Percentiles rank a stretch among this genome's conserved stretches.
Conservation (phyloP, 495 filamentous ascomycete species). For the Evansstolkia leycettana region DNA sequence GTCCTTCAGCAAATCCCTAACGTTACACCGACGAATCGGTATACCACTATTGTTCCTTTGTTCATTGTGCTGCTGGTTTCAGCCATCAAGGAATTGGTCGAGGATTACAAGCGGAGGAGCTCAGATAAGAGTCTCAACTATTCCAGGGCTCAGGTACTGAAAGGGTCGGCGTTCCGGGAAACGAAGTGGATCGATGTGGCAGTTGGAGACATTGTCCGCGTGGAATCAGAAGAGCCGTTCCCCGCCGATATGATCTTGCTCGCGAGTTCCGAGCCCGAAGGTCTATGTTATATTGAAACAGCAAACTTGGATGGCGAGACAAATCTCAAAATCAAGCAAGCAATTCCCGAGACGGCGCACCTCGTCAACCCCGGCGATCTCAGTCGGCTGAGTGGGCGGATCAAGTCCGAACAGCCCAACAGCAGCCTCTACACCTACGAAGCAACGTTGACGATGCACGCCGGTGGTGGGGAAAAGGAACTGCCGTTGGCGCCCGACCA, state of each 20-base stretch:
- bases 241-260: conserved; percentile 88
- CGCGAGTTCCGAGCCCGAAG: conserved; percentile 93
- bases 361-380: conserved; percentile 81
- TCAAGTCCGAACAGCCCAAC: conserved; percentile 95
- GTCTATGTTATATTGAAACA: conserved; percentile 97
- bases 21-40: conserved; percentile 87
- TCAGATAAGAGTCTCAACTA: conserved; percentile 83
- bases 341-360: conserved; percentile 81
- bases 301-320: conserved; percentile 98
- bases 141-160: conserved; percentile 73
- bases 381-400: conserved; percentile 70
- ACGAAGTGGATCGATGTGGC: conserved; percentile 87
- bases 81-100: conserved; percentile 86
- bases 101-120: conserved; percentile 82
- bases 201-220: conserved; percentile 88
- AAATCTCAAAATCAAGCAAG: conserved; percentile 98
- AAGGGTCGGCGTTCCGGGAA: conserved; percentile 74
- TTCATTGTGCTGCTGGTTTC: conserved; percentile 84
- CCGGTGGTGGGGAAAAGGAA: conserved; percentile 93
- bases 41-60: conserved; percentile 91
- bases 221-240: conserved; percentile 93
- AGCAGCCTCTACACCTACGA: conserved; percentile 98
- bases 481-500: conserved; percentile 71
- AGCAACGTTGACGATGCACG: conserved; percentile 84
- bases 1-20: conserved; percentile 90